A percentile compares a stretch with the other conserved stretches of the same genome.
These are phyloP conservation scores for Penicillium hesseltinei DNA, from an alignment of 2,329 filamentous ascomycete species.

Conservation along the genomic window DNA sequence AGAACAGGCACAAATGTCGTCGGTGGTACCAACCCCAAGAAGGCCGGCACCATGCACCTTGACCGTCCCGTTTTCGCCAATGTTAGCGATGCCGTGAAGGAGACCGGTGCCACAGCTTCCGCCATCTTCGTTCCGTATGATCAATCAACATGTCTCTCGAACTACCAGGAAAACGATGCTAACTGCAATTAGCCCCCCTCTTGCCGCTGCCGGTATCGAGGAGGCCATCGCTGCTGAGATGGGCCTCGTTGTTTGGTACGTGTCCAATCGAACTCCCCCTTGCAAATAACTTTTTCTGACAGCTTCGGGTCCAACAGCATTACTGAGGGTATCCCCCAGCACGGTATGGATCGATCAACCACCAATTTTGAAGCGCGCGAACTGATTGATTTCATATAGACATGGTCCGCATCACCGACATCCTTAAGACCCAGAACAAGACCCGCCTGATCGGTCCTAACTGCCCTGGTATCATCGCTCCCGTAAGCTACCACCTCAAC, in stretches of 20 bases:
- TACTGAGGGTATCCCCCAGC: slow-evolving; percentile 95
- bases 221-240: slow-evolving; percentile 93
- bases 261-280: slow-evolving; percentile 18
- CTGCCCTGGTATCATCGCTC: slow-evolving; percentile 95
- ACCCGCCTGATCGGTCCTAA: slow-evolving; percentile 95
- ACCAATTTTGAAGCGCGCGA: background rate
- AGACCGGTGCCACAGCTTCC: slow-evolving; percentile 85
- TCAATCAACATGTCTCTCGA: background rate
- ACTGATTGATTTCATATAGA: slow-evolving; percentile 53
- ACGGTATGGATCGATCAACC: slow-evolving; percentile 61
- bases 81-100: slow-evolving; percentile 82
- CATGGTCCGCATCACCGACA: slow-evolving; percentile 98
- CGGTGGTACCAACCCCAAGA: slow-evolving; percentile 98
- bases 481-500: slow-evolving; percentile 45
- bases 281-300: slow-evolving; percentile 12
- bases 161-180: slow-evolving; percentile 9
- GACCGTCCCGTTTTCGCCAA: slow-evolving; percentile 89
- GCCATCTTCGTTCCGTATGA: slow-evolving; percentile 92
- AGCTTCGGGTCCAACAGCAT: slow-evolving; percentile 52
- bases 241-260: slow-evolving; percentile 81
- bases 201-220: slow-evolving; percentile 93
- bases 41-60: slow-evolving; percentile 87
- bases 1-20: slow-evolving; percentile 86
- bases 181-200: slow-evolving; percentile 65
- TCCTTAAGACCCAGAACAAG: slow-evolving; percentile 96